Base-by-base conservation (phyloP, 2,329 filamentous ascomycete species). In the Colletotrichum salicis region DNA sequence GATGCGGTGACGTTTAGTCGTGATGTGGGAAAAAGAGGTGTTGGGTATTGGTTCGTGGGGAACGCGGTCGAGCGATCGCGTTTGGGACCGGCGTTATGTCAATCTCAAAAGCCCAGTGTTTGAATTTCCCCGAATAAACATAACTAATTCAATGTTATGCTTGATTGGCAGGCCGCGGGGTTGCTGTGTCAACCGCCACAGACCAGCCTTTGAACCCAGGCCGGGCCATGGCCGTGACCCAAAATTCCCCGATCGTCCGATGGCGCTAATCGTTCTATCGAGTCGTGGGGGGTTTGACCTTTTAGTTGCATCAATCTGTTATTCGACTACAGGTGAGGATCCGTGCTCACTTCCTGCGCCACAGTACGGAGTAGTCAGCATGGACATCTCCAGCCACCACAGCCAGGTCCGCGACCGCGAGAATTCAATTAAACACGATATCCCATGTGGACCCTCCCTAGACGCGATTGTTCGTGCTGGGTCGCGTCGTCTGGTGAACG, bases 401-500 rank as follows among this genome's bases (percentile, higher is more conserved):
- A 3, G 13, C 6, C n/a, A n/a, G n/a, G n/a, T n/a, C n/a, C 37
- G 22, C 19, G 41, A 62, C 5, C 27, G 27, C 27, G 10, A 45
- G 22, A 63, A 22, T 37, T 37, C 59, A 74, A 60, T 74, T 72
- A 57, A 66, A 74, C 73, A 55, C 72, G 70, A 27, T 15, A n/a
- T 61, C 73, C 65, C 68, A 71, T 74, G 64, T 8, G 4, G 11
- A 15, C 7, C 13, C 22, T 13, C 15, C 11, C 1, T 8, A 63
- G n/a, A 29, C 58, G 71, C 73, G 41, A 11, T 11, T 10, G 13
- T 22, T n/a, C 4, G 41, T 48, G 71, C 60, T 15, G n/a, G 13
- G 11, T 48, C 73, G 73, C 71, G 73, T 74, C 73, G 60, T 58
- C 68, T 19, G 45, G 73, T 66, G 73, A 74, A 74, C 73, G 68